Base-by-base conservation (phyloP, 1,284 basidiomycete genomes). In the Apiotrichum porosum region DNA sequence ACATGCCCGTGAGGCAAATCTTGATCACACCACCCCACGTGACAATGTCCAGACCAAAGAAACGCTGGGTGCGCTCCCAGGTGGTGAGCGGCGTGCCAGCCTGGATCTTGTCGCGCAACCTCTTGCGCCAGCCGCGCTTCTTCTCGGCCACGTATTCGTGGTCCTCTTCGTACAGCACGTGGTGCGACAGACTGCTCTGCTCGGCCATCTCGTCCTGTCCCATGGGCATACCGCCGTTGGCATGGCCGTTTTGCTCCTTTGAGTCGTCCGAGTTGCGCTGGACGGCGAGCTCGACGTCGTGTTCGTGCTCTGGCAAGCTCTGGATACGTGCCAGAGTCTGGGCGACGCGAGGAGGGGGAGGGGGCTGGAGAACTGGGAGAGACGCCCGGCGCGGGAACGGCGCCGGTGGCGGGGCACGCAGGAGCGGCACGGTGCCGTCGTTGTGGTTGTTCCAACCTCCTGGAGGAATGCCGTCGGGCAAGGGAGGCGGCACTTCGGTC, bases 1-100 rank as follows among this genome's bases (percentile, higher is more conserved):
- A 60, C 9, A 69, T 64, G 9, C 75, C 75, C 0, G 75, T 72
- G 23, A 69, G 46, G 15, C 72, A 49, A 23, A 77, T 68, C 61
- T 75, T 77, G 37, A 65, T 36, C 4, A 75, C 58, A 42, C 75
- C 74, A 9, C 51, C 50, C 8, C 49, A 39, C 0, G 74, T 75
- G 12, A 76, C 70, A 6, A 69, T 68, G 36, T 66, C 74, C 38
- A 69, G 66, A 23, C 65, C 73, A 30, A 69, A 60, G 53, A 62
- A 66, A 44, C 47, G 57, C 35, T 66, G 58, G 1, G 61, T 37
- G 42, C 44, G 48, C 23, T 57, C 55, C 13, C 33, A n/a, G 2
- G 43, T 35, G 6, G 51, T 57, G 15, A 57, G 46, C 14, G 47
- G 45, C 0, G 24, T 19, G 8, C 48, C 48, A 19, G 45, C 15